Conservation (phyloP, 176 grass and related monocot species). For the Calamus simplicifolius region DNA sequence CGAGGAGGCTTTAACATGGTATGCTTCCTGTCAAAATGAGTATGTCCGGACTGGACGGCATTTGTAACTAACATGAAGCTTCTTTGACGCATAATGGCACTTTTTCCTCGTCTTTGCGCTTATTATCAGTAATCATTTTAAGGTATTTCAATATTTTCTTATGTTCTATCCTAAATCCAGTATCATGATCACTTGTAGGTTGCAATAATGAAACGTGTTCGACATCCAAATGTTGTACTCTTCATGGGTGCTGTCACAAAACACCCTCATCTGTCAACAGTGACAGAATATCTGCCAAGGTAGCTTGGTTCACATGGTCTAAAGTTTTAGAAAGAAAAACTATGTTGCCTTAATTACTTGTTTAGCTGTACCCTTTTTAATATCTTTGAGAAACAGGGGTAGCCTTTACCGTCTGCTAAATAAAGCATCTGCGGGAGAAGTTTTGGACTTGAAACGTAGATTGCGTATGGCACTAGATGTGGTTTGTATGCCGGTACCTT, state of each 20-base stretch:
- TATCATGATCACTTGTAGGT: conserved; percentile 31
- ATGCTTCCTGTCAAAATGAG: too few relatives aligned
- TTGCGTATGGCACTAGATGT: conserved; percentile 90
- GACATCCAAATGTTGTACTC: conserved; percentile 83
- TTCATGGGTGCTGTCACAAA: conserved; percentile 96
- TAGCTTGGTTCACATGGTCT: conserved; percentile 3
- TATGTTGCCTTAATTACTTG: too few relatives aligned
- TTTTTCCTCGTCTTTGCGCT: too few relatives aligned
- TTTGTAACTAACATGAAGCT: too few relatives aligned
- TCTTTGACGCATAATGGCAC: too few relatives aligned
- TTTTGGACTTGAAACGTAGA: conserved; percentile 61
- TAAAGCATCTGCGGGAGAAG: conserved; percentile 58
- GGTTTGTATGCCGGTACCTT: conserved; percentile 30
- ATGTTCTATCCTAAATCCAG: too few relatives aligned
- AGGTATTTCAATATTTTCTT: too few relatives aligned
- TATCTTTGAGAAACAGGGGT: conserved; percentile 42
- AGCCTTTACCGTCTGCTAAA: conserved; percentile 74
- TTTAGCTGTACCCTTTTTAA: not conserved
- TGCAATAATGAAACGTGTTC: conserved; percentile 88
- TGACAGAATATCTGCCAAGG: conserved; percentile 93
- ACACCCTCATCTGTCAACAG: conserved; percentile 70
- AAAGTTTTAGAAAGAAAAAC: too few relatives aligned
- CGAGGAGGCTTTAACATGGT: too few relatives aligned
- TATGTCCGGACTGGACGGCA: too few relatives aligned
- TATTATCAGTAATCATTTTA: too few relatives aligned